phyloP scores from a whole-genome alignment of 176 grass and related monocot species.

The Melocanna baccifera region DNA sequence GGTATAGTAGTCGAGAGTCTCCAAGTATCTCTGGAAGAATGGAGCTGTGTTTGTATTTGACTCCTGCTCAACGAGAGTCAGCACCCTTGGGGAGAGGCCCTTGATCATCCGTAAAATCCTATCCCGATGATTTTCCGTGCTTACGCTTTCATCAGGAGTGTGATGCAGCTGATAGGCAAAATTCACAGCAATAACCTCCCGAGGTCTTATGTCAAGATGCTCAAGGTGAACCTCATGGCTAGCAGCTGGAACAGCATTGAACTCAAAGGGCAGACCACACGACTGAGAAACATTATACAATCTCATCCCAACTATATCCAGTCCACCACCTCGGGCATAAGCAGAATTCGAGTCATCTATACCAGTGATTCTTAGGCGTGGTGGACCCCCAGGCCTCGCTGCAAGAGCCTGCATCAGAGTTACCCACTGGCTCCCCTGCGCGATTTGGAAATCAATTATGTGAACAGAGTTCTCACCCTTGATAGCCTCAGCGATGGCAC shows the following conservation, averaged over 20 bases:
- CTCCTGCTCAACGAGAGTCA: constrained; percentile 66
- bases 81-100: constrained; percentile 58
- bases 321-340: constrained; percentile 55
- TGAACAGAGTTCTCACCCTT: constrained; percentile 65
- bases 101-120: constrained; percentile 74
- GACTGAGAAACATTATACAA: constrained; percentile 42
- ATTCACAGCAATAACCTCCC: constrained; percentile 68
- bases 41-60: constrained; percentile 75
- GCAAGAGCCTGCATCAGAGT: constrained; percentile 67
- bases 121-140: constrained; percentile 63
- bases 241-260: constrained; percentile 48
- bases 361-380: constrained; percentile 61
- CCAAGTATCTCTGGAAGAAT: constrained; percentile 66
- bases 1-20: constrained; percentile 61
- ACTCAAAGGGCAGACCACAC: constrained; percentile 59
- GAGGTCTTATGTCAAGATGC: constrained; percentile 45
- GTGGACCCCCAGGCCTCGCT: constrained; percentile 52
- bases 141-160: constrained; percentile 72
- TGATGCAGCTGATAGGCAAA: constrained; percentile 86
- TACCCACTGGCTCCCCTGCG: constrained; percentile 68
- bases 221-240: constrained; percentile 54
- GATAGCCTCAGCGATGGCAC: constrained; percentile 67
- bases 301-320: constrained; percentile 56
- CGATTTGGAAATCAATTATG: constrained; percentile 82
- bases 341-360: constrained; percentile 64